Base-by-base conservation (phyloP, 2,329 filamentous ascomycete species). In the Monosporascus sp. region DNA sequence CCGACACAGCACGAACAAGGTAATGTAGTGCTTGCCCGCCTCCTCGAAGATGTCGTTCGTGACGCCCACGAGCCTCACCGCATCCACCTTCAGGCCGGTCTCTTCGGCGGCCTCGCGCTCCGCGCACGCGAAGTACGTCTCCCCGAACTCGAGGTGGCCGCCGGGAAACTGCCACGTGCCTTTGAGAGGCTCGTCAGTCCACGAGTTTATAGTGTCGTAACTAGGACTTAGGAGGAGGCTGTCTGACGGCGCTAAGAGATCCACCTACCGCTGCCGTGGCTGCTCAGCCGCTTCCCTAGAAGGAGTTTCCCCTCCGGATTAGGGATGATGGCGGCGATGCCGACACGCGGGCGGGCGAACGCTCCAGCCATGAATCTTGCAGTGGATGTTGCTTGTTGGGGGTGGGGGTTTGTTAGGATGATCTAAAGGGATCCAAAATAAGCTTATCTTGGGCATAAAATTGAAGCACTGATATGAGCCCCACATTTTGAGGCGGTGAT, bases 71-170 rank as follows among this genome's bases (percentile, higher is more conserved):
- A 87, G 77, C 46, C 73, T 74, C 5, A 80, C 48, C 7, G 78
- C 74, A 1, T 67, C 72, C 1, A 91, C 74, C 0, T 69, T 61
- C 0, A 91, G 74, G 0, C 80, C 86, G 0, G 88, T 90, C 64
- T 93, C 89, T 65, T 93, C 89, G 0, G 81, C 64, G 0, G 81
- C 74, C 68, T 93, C 89, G 4, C 89, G 79, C 47, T 72, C 77
- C 0, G 87, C 87, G 54, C 88, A 91, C 0, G 70, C 67, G 20
- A 82, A 74, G 35, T 83, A 77, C 2, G 74, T 75, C 65, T 93
- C 89, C 56, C 80, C 79, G 53, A 81, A 79, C 56, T 93, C 89
- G 17, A 92, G 78, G 62, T 93, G 88, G 0, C 89, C 89, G 22
- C 89, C 89, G 0, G 89, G 88, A 15, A 90, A 79, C 49, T 84